Evolutionary conservation across 2,329 filamentous ascomycete genomes (phyloP), one percentile per base, ranked within the genome.

Genomic region (Epichloe brachyelytri): DNA sequence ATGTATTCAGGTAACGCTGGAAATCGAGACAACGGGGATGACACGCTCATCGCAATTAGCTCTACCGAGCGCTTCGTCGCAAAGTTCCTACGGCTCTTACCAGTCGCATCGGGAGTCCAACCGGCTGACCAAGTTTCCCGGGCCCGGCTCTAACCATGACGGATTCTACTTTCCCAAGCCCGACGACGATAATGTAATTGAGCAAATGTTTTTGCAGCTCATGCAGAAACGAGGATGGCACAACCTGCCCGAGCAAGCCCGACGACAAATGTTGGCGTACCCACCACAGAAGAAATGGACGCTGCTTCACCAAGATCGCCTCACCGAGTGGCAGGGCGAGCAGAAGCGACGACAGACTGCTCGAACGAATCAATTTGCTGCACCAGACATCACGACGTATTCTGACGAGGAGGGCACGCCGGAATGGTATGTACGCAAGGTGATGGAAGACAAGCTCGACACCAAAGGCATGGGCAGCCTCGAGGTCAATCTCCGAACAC

Each of bases 141-240:
- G 64, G 40, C 57, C 62, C 56, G 58, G 62, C 51, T 50, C 58
- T 53, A 64, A 65, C 43, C 68, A 70, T 56, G 77, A 79, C 38
- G 72, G 71, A 22, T 79, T 81, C 58, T 68, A 82, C 55, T 79
- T 93, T 48, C 78, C 82, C 45, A 81, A 85, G 59, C 88, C 88
- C 15, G 78, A 82, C 49, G 86, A 94, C 65, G 88, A 94, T 62
- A 79, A 82, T 53, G 72, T 95, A 14, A 86, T 96, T 44, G 88
- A 97, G 64, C 83, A 90, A 62, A 87, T 95, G 73, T 97, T 97
- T 63, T 75, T 90, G 61, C 84, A 88, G 49, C 73, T 98, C 57
- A 97, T 98, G 93, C 87, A 95, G 63, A 96, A 96, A 71, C 82
- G 93, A 70, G 93, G 91, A 57, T 97, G 90, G 88, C 93, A 95